These are phyloP conservation scores for Aspergillus conjunctus DNA, from an alignment of 495 filamentous ascomycete genomes.

Conservation along the genomic window DNA sequence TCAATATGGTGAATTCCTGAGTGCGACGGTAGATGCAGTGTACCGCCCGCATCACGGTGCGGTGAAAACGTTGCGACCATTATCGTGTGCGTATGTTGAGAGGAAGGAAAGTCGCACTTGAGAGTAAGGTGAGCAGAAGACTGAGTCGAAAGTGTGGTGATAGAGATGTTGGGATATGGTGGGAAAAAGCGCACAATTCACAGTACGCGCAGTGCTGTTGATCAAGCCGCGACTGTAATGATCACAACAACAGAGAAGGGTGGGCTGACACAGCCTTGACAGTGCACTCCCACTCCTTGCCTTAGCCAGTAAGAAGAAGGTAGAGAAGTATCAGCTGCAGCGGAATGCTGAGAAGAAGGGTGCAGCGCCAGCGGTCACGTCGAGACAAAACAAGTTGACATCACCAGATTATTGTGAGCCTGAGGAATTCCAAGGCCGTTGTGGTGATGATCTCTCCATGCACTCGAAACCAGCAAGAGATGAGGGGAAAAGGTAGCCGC, in stretches of 20 bases:
- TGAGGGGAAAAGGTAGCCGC: conserved; percentile 11
- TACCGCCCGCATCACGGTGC: conserved; percentile 68
- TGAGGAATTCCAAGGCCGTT: conserved; percentile 17
- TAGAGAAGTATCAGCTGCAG: conserved; percentile 13
- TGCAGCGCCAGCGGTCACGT: conserved; percentile 16
- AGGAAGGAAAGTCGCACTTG: background rate
- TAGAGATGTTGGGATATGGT: conserved; percentile 3
- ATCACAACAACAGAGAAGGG: conserved; percentile 22
- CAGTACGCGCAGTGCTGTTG: background rate
- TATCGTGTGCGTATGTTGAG: conserved; percentile 12
- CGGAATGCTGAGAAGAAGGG: conserved; percentile 26
- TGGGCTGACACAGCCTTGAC: conserved; percentile 10
- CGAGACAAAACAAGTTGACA: conserved; percentile 25
- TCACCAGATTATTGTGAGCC: conserved; percentile 24
- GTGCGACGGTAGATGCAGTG: conserved; percentile 79
- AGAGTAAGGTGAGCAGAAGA: conserved; percentile 5
- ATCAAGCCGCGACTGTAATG: conserved; percentile 14
- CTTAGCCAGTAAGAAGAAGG: conserved; percentile 23
- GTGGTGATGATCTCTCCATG: conserved; percentile 17
- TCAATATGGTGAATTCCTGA: conserved; percentile 79
- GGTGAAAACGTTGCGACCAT: conserved; percentile 59
- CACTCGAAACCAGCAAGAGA: conserved; percentile 13
- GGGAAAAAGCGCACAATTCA: conserved; percentile 4
- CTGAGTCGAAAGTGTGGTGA: conserved; percentile 3
- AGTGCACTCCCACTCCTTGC: conserved; percentile 17